Base-by-base conservation (phyloP, 1,284 basidiomycete genomes). In the Papiliotrema fonsecae region DNA sequence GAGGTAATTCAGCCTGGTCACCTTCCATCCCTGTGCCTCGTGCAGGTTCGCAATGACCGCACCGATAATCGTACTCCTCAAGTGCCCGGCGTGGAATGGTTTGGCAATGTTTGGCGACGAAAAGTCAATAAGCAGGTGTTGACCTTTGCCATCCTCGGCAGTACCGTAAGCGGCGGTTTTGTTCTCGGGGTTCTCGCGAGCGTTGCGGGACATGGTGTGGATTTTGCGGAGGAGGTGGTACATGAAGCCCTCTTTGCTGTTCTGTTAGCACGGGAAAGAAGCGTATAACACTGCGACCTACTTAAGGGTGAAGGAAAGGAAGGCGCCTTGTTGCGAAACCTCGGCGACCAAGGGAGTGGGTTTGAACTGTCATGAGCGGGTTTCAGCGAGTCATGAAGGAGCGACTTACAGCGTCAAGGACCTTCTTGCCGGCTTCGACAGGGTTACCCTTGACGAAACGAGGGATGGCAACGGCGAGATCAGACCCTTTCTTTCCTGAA, bases 71-170 rank as follows among this genome's bases (percentile, higher is more conserved):
- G 96, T 99, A 56, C 88, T 92, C 47, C 96, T 82, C 55, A 98
- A 76, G 73, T 98, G 94, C 16, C 96, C 96, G 49, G 97, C 93
- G 67, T 98, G 94, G 82, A 98, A 98, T 5, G 88, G 88, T 73
- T 99, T 99, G 32, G 96, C 94, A 66, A 98, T 97, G 73, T 99
- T 98, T 18, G 94, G 93, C 4, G 88, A 90, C 0, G 91, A 96
- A 74, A 93, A 98, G 72, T 98, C 80, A 57, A 81, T 87, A 39
- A 71, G 51, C 54, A 73, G 52, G 58, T 66, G 65, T 75, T 94
- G 91, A 36, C 89, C 88, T 45, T 79, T 76, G 4, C 87, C 89
- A n/a, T 79, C 79, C 14, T 77, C 75, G 67, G 87, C 88, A 2
- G 81, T 80, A 18, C 89, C 89, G 62, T 88, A 92, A 2, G 77